These are phyloP conservation scores for Kluyveromyces aestuarii DNA, from an alignment of 805 yeast genomes.

Conservation along the genomic window DNA sequence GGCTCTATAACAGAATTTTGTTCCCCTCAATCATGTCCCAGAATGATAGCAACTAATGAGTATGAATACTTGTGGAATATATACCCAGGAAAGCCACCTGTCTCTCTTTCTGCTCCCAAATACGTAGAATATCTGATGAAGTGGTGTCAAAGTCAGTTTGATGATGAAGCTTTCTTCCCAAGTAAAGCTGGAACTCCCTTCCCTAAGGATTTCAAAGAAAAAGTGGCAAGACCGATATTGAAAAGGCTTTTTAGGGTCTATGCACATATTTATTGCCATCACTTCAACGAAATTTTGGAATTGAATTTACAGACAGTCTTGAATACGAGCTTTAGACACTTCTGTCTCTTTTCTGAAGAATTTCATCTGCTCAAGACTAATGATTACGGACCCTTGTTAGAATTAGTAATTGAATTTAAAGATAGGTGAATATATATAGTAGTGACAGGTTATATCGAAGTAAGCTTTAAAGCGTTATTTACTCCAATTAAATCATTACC, in stretches of 20 bases:
- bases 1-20: constrained; percentile 96
- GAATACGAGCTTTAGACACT: constrained; percentile 91
- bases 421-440: constrained; percentile 14
- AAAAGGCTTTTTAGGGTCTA: constrained; percentile 88
- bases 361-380: constrained; percentile 66
- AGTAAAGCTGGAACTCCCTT: constrained; percentile 86
- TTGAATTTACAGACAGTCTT: constrained; percentile 86
- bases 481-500: too few species aligned
- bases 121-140: constrained; percentile 88
- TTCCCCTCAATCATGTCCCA: constrained; percentile 88
- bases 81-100: constrained; percentile 57
- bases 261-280: constrained; percentile 97
- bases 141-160: constrained; percentile 91
- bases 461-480: too few species aligned
- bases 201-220: constrained; percentile 68
- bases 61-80: constrained; percentile 98
- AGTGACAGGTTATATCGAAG: background rate
- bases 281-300: constrained; percentile 90
- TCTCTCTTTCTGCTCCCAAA: constrained; percentile 87
- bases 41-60: constrained; percentile 96
- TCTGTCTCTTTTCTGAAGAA: constrained; percentile 78
- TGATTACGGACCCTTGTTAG: constrained; percentile 90
- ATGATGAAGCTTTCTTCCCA: constrained; percentile 86
- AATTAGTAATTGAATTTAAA: constrained; percentile 48
- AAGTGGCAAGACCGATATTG: constrained; percentile 72